Percentiles rank a stretch among this genome's conserved stretches.
Conservation (phyloP, 2,329 filamentous ascomycete species). For the Calonectria ilicicola region DNA sequence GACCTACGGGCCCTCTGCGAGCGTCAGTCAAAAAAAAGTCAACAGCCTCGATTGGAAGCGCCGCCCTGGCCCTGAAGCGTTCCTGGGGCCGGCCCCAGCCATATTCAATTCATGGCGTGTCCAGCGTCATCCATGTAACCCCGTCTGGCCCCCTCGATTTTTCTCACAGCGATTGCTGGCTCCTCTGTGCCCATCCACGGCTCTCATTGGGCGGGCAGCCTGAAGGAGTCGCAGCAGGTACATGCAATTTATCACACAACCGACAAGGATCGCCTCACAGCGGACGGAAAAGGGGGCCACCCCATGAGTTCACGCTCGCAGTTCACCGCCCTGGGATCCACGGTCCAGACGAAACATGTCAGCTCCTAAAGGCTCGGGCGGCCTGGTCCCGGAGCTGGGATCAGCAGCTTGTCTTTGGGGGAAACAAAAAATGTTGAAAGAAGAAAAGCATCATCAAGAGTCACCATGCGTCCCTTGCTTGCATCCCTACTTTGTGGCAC, state of each 20-base stretch:
- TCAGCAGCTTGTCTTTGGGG: background rate
- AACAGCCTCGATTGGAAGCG: background rate
- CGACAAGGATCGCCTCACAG: conserved; percentile 35
- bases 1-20: background rate
- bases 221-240: conserved; percentile 40
- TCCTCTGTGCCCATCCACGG: conserved; percentile 13
- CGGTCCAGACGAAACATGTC: conserved; percentile 18
- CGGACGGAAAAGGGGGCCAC: conserved; percentile 36
- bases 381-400: conserved; percentile 8
- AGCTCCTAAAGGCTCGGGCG: background rate
- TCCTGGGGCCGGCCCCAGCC: background rate
- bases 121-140: conserved; percentile 5
- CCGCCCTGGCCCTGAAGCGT: background rate
- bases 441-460: background rate
- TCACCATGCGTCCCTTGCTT: background rate
- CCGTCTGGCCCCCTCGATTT: background rate
- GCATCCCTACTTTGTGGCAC: background rate
- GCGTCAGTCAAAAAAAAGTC: background rate
- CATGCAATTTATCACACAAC: conserved; percentile 37
- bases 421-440: background rate
- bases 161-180: background rate
- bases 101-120: background rate
- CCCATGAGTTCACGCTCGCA: conserved; percentile 29
- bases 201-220: conserved; percentile 34
- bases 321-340: conserved; percentile 28